Base-by-base conservation (phyloP, 192 early-diverging fungal species). In the Gonapodya prolifera region DNA sequence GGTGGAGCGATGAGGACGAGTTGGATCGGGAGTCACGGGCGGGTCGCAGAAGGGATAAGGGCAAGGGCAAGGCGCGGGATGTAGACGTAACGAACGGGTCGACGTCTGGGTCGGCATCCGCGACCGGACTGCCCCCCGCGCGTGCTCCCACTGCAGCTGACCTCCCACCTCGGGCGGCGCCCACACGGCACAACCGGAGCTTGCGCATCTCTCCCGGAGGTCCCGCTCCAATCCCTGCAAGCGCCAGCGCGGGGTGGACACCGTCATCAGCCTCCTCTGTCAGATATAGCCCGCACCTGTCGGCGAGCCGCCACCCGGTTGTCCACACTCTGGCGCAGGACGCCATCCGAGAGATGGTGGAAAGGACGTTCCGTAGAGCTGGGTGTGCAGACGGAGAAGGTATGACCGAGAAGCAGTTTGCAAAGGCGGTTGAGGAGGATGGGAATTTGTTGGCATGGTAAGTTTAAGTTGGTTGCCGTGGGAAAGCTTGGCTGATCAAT, bases 291-390 rank as follows among this genome's bases (percentile, higher is more conserved):
- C 87, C 86, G 75, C 70, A 61, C 1, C 75, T 73, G 30, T 81
- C 81, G 78, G 84, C 79, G 86, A 92, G 77, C 83, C 90, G 79
- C 91, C 91, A 30, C 92, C 91, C 97, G 0, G 89, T 96, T 34
- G 93, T 97, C 89, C 95, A 98, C 81, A 90, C 91, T 8, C 91
- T 98, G 89, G 89, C 90, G 16, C 94, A 95, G 80, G 94, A 95
- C 78, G 94, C 97, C 0, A 94, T 98, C 61, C 89, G 93, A 74
- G 94, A 98, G 75, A 94, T 98, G 92, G 93, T 97, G 23, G 91
- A 94, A 45, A 93, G 91, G 80, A 92, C 94, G 16, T 96, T 96
- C 78, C 79, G 85, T 69, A 89, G 89, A 69, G 82, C 84, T 33
- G 84, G 87, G 0, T 81, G 80, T 36, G 83, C 82, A 71, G 83